These are phyloP conservation scores for Royoungia palumana DNA, from an alignment of 768 basidiomycete genomes.

Conservation along the genomic window DNA sequence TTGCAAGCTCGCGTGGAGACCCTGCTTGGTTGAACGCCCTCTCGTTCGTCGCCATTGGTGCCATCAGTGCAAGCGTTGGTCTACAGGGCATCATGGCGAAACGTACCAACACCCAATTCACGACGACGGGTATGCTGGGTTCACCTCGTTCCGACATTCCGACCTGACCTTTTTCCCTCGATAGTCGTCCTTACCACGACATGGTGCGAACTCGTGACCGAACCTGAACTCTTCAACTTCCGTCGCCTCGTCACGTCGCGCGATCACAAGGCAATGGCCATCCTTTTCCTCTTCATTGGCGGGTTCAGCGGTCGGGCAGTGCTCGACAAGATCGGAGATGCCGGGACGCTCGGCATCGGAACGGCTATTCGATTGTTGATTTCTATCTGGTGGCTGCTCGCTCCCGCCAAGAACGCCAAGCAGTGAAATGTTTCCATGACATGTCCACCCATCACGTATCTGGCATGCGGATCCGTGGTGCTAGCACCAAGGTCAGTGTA, in stretches of 20 bases:
- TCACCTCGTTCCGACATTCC: neutral
- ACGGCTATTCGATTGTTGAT: slow-evolving; percentile 61
- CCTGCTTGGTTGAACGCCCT: slow-evolving; percentile 69
- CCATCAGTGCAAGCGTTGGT: slow-evolving; percentile 75
- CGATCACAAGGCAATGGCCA: slow-evolving; percentile 70
- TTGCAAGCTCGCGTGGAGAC: slow-evolving; percentile 51
- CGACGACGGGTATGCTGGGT: slow-evolving; percentile 61
- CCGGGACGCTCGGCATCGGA: slow-evolving; percentile 63
- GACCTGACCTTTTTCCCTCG: neutral
- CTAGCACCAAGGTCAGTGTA: neutral
- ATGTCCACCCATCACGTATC: neutral
- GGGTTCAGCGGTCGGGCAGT: slow-evolving; percentile 66
- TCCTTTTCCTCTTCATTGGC: slow-evolving; percentile 68
- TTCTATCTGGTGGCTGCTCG: slow-evolving; percentile 62
- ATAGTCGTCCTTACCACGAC: slow-evolving; percentile 80
- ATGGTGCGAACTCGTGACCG: slow-evolving; percentile 86
- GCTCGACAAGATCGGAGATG: slow-evolving; percentile 55
- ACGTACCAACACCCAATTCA: slow-evolving; percentile 73
- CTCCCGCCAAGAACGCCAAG: slow-evolving; percentile 37
- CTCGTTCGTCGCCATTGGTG: slow-evolving; percentile 69
- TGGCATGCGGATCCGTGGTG: too few relatives aligned
- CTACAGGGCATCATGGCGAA: slow-evolving; percentile 87
- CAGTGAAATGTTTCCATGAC: neutral
- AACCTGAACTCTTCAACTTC: slow-evolving; percentile 67
- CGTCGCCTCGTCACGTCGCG: slow-evolving; percentile 52